Percentiles rank a stretch among this genome's conserved stretches.
Conservation (phyloP, 176 grass and related monocot genomes). For the Oryza glaberrima region DNA sequence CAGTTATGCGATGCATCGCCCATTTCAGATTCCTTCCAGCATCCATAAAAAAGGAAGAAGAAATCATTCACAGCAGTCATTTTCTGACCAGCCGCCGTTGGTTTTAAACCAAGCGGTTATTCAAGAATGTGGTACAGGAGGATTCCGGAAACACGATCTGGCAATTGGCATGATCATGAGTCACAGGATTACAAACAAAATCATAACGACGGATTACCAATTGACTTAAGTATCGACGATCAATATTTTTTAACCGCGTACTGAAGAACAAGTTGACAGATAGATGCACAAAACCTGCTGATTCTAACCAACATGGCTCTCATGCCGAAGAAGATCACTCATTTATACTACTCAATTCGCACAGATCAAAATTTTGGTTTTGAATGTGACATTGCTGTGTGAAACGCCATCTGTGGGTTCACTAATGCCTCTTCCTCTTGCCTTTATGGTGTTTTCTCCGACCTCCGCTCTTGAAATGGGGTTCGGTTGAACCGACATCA, state of each 20-base stretch:
- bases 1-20: not conserved
- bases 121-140: not conserved
- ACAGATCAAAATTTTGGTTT: slow-evolving; percentile 5
- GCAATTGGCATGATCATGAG: not conserved
- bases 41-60: not conserved
- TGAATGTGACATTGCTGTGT: not conserved
- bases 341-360: not conserved
- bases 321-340: not conserved
- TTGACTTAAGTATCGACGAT: not conserved
- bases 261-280: not conserved
- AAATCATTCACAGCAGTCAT: not conserved
- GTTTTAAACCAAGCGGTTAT: slow-evolving; percentile 9
- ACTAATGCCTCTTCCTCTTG: slow-evolving; percentile 48
- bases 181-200: not conserved
- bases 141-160: not conserved
- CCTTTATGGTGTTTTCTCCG: slow-evolving; percentile 42
- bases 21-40: not conserved
- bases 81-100: slow-evolving; percentile 25
- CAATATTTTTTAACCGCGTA: not conserved
- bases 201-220: not conserved
- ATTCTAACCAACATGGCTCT: not conserved
- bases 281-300: not conserved
- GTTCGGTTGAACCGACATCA: slow-evolving; percentile 12
- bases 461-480: slow-evolving; percentile 2
- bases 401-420: not conserved